Evolutionary conservation across 1,139 yeast species (phyloP).

Genomic region (Blastobotrys ciferrii): DNA sequence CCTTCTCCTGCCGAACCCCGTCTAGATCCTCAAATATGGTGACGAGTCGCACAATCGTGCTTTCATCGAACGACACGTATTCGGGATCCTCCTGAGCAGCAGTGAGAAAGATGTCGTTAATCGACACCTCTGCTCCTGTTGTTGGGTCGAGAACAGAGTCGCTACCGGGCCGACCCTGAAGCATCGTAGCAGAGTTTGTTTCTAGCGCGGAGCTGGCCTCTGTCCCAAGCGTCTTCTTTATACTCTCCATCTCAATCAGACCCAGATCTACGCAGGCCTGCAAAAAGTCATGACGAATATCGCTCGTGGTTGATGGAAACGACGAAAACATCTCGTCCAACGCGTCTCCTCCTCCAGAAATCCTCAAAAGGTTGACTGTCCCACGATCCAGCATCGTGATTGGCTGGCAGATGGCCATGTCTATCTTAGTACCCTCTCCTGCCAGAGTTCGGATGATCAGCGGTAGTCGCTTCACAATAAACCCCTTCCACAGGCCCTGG

Average conservation of each 20-base stretch:
- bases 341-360: conserved; percentile 35
- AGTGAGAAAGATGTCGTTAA: conserved; percentile 23
- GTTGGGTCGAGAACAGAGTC: conserved; percentile 12
- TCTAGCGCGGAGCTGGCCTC: conserved; percentile 30
- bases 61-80: conserved; percentile 27
- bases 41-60: conserved; percentile 25
- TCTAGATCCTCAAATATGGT: conserved; percentile 29
- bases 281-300: conserved; percentile 56
- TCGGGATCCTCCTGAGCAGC: conserved; percentile 31
- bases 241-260: conserved; percentile 43
- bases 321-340: conserved; percentile 47
- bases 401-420: conserved; percentile 29
- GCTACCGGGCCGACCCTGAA: conserved; percentile 10
- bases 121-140: conserved; percentile 18
- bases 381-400: conserved; percentile 28
- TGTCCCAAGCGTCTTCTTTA: conserved; percentile 47
- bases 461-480: conserved; percentile 34
- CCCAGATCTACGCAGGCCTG: conserved; percentile 50
- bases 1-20: conserved; percentile 30
- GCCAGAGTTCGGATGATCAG: conserved; percentile 24
- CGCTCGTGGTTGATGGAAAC: conserved; percentile 48
- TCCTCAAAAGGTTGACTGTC: conserved; percentile 29
- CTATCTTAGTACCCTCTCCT: conserved; percentile 20
- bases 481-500: conserved; percentile 32
- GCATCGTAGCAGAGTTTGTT: conserved; percentile 10